Evolutionary conservation across 805 yeast genomes (phyloP).

Genomic region (Sugiyamaella marilandica): DNA sequence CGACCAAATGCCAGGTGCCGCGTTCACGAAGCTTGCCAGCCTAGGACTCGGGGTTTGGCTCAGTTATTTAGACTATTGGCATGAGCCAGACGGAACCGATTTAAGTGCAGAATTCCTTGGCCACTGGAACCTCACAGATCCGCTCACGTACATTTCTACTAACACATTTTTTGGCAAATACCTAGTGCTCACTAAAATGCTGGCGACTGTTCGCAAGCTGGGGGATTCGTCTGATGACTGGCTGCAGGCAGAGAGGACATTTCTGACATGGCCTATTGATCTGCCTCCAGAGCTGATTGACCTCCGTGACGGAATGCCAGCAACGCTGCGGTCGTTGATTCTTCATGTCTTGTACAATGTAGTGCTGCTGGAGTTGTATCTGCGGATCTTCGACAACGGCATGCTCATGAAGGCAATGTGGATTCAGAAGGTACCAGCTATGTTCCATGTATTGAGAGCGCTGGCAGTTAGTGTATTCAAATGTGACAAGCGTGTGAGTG

Average conservation of each 20-base stretch:
- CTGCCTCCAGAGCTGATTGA: slow-evolving; percentile 10
- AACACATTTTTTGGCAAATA: slow-evolving; percentile 4
- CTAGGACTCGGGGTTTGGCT: slow-evolving; percentile 1
- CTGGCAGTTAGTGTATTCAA: slow-evolving; percentile 13
- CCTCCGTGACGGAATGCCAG: slow-evolving; percentile 12
- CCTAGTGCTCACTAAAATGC: slow-evolving; percentile 1
- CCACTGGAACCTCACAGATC: not conserved
- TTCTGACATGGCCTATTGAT: slow-evolving; percentile 11
- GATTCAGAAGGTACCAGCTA: slow-evolving; percentile 13
- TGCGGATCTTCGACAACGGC: slow-evolving; percentile 1
- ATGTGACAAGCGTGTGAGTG: slow-evolving; percentile 7
- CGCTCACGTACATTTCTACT: not conserved
- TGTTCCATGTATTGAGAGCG: slow-evolving; percentile 12
- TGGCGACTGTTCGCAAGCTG: not conserved
- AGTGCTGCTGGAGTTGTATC: slow-evolving; percentile 10
- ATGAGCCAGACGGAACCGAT: not conserved
- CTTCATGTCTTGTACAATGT: slow-evolving; percentile 12
- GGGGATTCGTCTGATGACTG: not conserved
- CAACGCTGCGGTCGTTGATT: slow-evolving; percentile 8
- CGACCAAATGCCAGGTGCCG: not conserved
- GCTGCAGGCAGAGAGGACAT: slow-evolving; percentile 10
- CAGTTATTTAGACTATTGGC: not conserved
- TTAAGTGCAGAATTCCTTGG: not conserved
- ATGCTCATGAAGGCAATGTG: slow-evolving; percentile 6
- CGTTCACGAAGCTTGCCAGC: not conserved